A percentile compares a stretch with the other conserved stretches of the same genome.
Evolutionary conservation across 768 basidiomycete species (phyloP).

Genomic region (Pulveroboletus frians): DNA sequence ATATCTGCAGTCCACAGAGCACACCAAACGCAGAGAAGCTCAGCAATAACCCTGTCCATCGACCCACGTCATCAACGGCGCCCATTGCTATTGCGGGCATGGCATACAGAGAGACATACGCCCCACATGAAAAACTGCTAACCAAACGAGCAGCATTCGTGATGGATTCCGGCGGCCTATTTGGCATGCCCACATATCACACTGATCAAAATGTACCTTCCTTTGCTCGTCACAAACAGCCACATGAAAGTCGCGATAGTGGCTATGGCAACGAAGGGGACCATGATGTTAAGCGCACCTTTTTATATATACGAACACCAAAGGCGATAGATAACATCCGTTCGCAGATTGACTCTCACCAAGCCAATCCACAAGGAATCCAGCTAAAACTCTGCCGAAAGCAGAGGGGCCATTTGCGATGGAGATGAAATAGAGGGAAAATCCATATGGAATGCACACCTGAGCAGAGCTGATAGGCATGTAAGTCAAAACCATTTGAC

Average conservation of each 20-base stretch:
- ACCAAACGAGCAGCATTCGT: background rate
- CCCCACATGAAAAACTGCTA: constrained; percentile 54
- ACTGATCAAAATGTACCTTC: constrained; percentile 46
- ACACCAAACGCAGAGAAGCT: constrained; percentile 58
- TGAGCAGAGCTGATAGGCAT: constrained; percentile 52
- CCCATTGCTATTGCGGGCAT: constrained; percentile 62
- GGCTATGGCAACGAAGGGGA: constrained; percentile 52
- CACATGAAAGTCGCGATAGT: constrained; percentile 61
- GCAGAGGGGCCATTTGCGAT: constrained; percentile 64
- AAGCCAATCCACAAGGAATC: constrained; percentile 48
- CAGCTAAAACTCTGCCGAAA: constrained; percentile 54
- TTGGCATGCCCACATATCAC: constrained; percentile 58
- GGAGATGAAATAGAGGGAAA: constrained; percentile 61
- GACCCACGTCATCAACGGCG: constrained; percentile 53
- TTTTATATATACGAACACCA: background rate
- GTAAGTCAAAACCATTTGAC: constrained; percentile 56
- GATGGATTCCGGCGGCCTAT: fast-evolving
- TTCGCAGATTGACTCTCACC: constrained; percentile 32
- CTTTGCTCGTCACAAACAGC: constrained; percentile 53
- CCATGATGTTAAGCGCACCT: constrained; percentile 69
- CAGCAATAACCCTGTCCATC: constrained; percentile 60
- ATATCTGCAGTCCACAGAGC: constrained; percentile 66
- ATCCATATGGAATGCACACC: constrained; percentile 43
- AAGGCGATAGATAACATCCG: background rate
- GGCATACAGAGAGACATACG: constrained; percentile 51